These are phyloP conservation scores for Vanrija pseudolonga DNA, from an alignment of 1,284 basidiomycete species.

Conservation along the genomic window DNA sequence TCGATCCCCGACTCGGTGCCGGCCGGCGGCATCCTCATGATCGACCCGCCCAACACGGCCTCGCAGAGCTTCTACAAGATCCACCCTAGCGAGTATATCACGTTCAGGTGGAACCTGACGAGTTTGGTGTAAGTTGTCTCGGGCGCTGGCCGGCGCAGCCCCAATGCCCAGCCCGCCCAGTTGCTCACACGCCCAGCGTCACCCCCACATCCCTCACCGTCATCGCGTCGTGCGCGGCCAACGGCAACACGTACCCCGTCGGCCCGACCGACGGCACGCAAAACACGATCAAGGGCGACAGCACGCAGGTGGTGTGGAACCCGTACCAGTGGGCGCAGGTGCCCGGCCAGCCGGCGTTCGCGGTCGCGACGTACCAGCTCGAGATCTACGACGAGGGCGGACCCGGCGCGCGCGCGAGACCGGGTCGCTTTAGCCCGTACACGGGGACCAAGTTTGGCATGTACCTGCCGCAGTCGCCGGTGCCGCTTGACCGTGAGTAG, in stretches of 20 bases:
- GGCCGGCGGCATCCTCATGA: slow-evolving; percentile 45
- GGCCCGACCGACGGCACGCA: slow-evolving; percentile 62
- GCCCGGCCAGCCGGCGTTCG: slow-evolving; percentile 64
- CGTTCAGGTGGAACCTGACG: slow-evolving; percentile 90
- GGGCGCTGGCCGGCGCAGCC: background rate
- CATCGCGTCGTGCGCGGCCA: slow-evolving; percentile 68
- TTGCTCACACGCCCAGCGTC: slow-evolving; percentile 37
- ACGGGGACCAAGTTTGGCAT: slow-evolving; percentile 71
- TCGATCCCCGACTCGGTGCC: slow-evolving; percentile 47
- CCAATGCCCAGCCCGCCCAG: background rate
- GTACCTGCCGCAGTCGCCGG: slow-evolving; percentile 76
- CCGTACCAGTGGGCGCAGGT: slow-evolving; percentile 67
- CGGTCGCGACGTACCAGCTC: slow-evolving; percentile 69
- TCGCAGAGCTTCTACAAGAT: slow-evolving; percentile 85
- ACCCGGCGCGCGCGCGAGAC: slow-evolving; percentile 56
- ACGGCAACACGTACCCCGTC: slow-evolving; percentile 82
- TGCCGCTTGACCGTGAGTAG: slow-evolving; percentile 65
- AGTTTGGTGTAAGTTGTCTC: slow-evolving; percentile 30
- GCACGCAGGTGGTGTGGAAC: slow-evolving; percentile 75
- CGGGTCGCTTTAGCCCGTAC: slow-evolving; percentile 70
- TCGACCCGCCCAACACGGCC: slow-evolving; percentile 68
- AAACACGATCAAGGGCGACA: slow-evolving; percentile 57
- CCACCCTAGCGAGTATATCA: slow-evolving; percentile 66
- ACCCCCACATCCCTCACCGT: slow-evolving; percentile 72
- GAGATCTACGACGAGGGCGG: slow-evolving; percentile 77